Conservation (phyloP, 768 basidiomycete species). For the Leucosporidium creatinivorum region DNA sequence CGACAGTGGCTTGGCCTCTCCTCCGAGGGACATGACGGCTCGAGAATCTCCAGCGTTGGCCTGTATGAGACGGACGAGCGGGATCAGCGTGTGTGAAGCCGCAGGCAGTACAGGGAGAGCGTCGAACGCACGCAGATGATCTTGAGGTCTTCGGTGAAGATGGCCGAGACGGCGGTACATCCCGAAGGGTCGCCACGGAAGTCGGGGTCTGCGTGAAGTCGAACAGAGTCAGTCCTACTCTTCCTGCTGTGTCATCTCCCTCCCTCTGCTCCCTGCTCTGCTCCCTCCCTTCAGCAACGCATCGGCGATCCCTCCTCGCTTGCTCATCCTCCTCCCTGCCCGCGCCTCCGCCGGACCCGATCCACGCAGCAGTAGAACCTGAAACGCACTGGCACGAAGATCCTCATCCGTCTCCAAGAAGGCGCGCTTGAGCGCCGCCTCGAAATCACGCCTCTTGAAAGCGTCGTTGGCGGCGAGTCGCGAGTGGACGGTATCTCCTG, state of each 20-base stretch:
- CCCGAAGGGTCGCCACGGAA: slow-evolving; percentile 89
- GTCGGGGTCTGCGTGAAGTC: slow-evolving; percentile 57
- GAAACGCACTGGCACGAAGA: slow-evolving; percentile 65
- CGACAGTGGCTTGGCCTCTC: slow-evolving; percentile 78
- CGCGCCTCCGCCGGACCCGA: too few species aligned
- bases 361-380: not conserved
- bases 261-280: not conserved
- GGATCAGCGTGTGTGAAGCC: not conserved
- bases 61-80: slow-evolving; percentile 45
- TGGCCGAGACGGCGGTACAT: slow-evolving; percentile 84
- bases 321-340: too few species aligned
- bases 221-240: too few species aligned
- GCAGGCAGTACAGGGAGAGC: not conserved
- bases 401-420: slow-evolving; percentile 95
- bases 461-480: slow-evolving; percentile 64
- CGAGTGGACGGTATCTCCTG: slow-evolving; percentile 74
- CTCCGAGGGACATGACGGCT: slow-evolving; percentile 74
- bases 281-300: slow-evolving; percentile 37
- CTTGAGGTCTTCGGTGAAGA: slow-evolving; percentile 68
- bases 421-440: slow-evolving; percentile 70
- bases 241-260: too few species aligned
- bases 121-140: slow-evolving; percentile 46
- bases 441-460: slow-evolving; percentile 64
- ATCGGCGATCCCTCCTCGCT: too few species aligned
- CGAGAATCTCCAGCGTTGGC: slow-evolving; percentile 97